phyloP scores from a whole-genome alignment of 208 protist species.

The Wallacemonas rigidus region DNA sequence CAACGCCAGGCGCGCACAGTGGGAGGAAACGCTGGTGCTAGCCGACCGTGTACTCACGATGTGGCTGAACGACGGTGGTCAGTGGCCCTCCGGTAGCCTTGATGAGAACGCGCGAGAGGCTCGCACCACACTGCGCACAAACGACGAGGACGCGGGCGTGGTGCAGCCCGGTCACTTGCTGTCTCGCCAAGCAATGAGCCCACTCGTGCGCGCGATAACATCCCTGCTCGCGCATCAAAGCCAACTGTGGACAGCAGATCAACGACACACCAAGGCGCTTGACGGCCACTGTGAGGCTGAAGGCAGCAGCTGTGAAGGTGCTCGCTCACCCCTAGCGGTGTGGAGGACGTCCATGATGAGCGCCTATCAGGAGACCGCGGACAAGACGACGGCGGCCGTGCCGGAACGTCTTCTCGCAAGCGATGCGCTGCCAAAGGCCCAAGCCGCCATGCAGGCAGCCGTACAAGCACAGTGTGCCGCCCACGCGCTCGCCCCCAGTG shows the following conservation, averaged over 20 bases:
- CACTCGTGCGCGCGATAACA: constrained; percentile 1
- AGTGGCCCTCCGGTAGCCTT: not conserved
- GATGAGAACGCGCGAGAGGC: not conserved
- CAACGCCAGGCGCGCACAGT: not conserved
- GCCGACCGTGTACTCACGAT: constrained; percentile 11
- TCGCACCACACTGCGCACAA: no score
- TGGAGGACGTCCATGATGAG: not conserved
- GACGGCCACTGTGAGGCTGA: no score
- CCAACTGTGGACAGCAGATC: not conserved
- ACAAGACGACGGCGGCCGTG: not conserved
- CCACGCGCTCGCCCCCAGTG: not conserved
- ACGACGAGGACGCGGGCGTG: not conserved
- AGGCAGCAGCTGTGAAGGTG: no score
- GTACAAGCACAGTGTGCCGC: constrained; percentile 8
- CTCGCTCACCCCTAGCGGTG: not conserved
- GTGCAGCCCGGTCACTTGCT: constrained; percentile 4
- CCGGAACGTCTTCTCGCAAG: not conserved
- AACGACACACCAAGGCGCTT: not conserved
- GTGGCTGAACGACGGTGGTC: constrained; percentile 15
- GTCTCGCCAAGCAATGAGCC: not conserved
- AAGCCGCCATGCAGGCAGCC: not conserved
- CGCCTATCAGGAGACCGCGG: not conserved
- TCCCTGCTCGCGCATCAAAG: not conserved
- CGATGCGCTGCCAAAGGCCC: not conserved
- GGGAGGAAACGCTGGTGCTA: constrained; percentile 17